Base-by-base conservation (phyloP, 495 filamentous ascomycete genomes). In the Poronia punctata region DNA sequence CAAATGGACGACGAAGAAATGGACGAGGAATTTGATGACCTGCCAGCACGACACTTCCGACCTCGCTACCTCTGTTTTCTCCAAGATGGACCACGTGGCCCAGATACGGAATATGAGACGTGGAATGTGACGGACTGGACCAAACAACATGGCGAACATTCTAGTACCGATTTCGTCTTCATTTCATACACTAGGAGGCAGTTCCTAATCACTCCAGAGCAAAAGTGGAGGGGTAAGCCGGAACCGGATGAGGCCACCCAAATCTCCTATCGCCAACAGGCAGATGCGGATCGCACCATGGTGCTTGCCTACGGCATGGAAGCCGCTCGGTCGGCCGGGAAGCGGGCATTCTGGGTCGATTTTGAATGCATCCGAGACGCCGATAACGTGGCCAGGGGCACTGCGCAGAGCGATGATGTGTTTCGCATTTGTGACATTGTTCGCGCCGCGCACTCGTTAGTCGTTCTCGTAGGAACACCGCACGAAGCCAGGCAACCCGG, bases 401-500 rank as follows among this genome's bases (percentile, higher is more conserved):
- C 16, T 1, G 35, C 31, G 19, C 33, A 25, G 5, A 44, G 41
- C 23, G 1, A 37, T 30, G 37, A 52, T 9, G 38, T 48, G 12
- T 48, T 44, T 22, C 45, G 45, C 18, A 47, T 52, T 24, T 41
- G 38, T 4, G 49, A 52, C 30, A 27, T 37, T 3, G 25, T 48
- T 20, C 45, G 49, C 22, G 49, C 38, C 18, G 45, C 49, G 10
- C 23, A 43, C 0, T 10, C 11, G 7, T 33, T 52, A 21, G 31
- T 47, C 15, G 35, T 52, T 33, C 26, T 39, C 36, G 19, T 48
- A 21, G 26, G 24, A 3, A 23, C 24, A 32, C 10, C 23, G 25
- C 19, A 32, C 7, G 33, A 16, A 10, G 15, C 14, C 34, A 38
- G 25, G 27, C 3, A 16, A 7, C 22, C 27, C 4, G 27, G 19